Base-by-base conservation (phyloP, 2,329 filamentous ascomycete species). In the Scedosporium minutisporum region DNA sequence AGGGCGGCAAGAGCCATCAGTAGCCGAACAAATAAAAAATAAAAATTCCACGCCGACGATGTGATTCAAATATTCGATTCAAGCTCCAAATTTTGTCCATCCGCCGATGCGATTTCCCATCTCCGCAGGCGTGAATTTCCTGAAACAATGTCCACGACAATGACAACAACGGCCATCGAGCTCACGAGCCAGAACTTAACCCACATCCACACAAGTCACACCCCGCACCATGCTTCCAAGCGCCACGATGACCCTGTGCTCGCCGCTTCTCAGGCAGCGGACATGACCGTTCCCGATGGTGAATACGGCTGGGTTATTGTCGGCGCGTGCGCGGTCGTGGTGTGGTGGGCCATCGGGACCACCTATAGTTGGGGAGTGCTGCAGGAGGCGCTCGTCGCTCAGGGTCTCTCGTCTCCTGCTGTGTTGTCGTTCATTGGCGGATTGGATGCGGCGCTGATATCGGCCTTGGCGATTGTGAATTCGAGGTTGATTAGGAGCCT, bases 321-420 rank as follows among this genome's bases (percentile, higher is more conserved):
- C 25, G 71, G 71, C 3, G 76, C 74, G 38, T 83, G 80, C 66
- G 76, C 78, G 2, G 68, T 82, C 1, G 67, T 85, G 10, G 76
- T 79, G 1, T 87, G 82, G 74, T 84, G 81, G 82, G 76, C 80
- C 60, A 77, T 82, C 58, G 84, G 83, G 60, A 82, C 78, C 0
- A 77, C 77, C 6, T 85, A 84, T 67, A 78, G 77, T 65, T 87
- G 84, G 83, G 85, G 84, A 25, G 77, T 88, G 0, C 73, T 87
- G 57, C 85, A 88, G 70, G 76, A 77, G 3, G 83, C 79, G 0
- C 75, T 87, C 1, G 78, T 85, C 3, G 71, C 79, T 41, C 71
- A 78, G 9, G 74, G 75, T 0, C 71, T 85, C 1, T 76, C 77
- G 0, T 76, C 76, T 0, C 75, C 82, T 0, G 79, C 79, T 0